Base-by-base conservation (phyloP, 139 green algal genomes). In the Chlamydomonas incerta region DNA sequence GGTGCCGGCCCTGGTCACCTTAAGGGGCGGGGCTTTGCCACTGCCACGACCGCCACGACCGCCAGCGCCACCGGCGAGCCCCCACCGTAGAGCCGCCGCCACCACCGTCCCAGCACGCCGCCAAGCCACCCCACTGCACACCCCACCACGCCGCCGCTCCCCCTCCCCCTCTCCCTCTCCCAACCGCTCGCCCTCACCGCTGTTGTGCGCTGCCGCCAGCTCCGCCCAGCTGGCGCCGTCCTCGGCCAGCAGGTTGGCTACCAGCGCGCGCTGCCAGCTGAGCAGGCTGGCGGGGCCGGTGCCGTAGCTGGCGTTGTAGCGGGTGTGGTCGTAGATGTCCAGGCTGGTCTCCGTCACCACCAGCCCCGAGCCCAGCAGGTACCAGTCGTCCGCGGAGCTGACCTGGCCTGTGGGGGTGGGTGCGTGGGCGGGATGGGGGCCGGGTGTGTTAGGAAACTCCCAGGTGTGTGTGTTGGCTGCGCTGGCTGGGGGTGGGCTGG, bases 181-280 rank as follows among this genome's bases (percentile, higher is more conserved):
- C 70, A 23, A 24, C 37, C 26, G 37, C 70, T 2, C 37, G 3
- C 47, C 28, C 77, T 4, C 23, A 77, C 80, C 87, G 85, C 96
- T 96, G 88, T 97, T 97, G 90, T 97, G 95, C 37, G 90, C 94
- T 23, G 89, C 91, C 60, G 72, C 74, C 18, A 87, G 33, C 8
- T 57, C 28, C 20, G 84, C 82, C 94, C 94, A 97, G 58, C 91
- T 73, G 21, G 79, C 33, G 18, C 92, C 94, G 81, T 74, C 89
- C 21, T 3, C 63, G 3, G 90, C 89, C 63, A 96, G 77, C 70
- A 89, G 90, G 90, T 95, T 96, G 33, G 95, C 95, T 24, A 89
- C 90, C 20, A 89, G 62, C 67, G 95, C 89, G 2, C 95, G 90
- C 81, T 96, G 92, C 93, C 93, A 97, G 82, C 85, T 91, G 47